phyloP scores from a whole-genome alignment of 805 yeast species.

The Suhomyces kilbournensis region DNA sequence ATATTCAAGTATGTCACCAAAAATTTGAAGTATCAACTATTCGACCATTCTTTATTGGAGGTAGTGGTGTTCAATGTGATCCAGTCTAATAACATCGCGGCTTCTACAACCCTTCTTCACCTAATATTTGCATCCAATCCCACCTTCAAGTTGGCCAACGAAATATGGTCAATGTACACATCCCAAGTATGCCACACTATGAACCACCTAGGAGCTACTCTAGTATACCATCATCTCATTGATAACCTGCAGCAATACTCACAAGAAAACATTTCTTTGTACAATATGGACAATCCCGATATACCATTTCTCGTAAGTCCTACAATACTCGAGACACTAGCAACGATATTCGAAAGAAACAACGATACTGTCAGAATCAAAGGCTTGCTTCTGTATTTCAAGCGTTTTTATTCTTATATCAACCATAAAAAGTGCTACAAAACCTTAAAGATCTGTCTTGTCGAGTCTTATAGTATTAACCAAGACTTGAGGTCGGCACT shows the following conservation, averaged over 20 bases:
- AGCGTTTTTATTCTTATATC: slow-evolving; percentile 34
- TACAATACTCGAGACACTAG: slow-evolving; percentile 20
- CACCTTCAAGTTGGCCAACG: slow-evolving; percentile 23
- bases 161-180: slow-evolving; percentile 32
- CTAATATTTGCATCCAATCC: slow-evolving; percentile 16
- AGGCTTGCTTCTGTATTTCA: slow-evolving; percentile 34
- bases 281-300: slow-evolving; percentile 15
- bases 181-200: slow-evolving; percentile 20
- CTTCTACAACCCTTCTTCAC: slow-evolving; percentile 27
- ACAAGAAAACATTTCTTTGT: slow-evolving; percentile 8
- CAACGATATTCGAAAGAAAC: slow-evolving; percentile 26
- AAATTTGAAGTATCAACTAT: slow-evolving; percentile 1
- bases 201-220: slow-evolving; percentile 29
- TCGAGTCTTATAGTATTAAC: slow-evolving; percentile 28
- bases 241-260: slow-evolving; percentile 21
- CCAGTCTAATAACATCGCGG: slow-evolving; percentile 16
- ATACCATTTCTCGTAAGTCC: slow-evolving; percentile 36
- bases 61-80: slow-evolving; percentile 20
- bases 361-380: slow-evolving; percentile 23
- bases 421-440: slow-evolving; percentile 29
- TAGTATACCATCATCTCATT: slow-evolving; percentile 36
- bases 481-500: slow-evolving; percentile 23
- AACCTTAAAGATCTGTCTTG: slow-evolving; percentile 22
- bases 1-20: slow-evolving; percentile 7
- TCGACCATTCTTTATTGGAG: slow-evolving; percentile 20